Conservation (phyloP, 2,329 filamentous ascomycete genomes). For the Pseudogymnoascus sp. region DNA sequence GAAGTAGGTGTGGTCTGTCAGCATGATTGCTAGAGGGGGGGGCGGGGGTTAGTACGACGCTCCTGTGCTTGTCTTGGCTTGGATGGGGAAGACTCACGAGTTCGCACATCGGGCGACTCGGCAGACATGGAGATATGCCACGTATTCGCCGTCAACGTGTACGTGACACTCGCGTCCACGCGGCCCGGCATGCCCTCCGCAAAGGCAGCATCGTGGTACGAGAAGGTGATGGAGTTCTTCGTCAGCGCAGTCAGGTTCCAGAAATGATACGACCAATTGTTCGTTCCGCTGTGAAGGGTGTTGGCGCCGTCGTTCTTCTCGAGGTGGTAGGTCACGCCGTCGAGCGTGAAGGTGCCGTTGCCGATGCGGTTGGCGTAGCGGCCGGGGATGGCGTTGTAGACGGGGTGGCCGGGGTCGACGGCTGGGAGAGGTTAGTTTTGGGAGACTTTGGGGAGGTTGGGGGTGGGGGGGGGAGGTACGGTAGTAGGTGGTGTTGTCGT, state of each 20-base stretch:
- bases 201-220: constrained; percentile 51
- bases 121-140: constrained; percentile 56
- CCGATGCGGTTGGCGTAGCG: constrained; percentile 59
- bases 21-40: constrained; percentile 43
- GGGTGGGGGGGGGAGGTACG: constrained; percentile 14
- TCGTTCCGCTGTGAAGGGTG: constrained; percentile 50
- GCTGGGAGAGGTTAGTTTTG: constrained; percentile 14
- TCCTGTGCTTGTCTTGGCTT: not conserved
- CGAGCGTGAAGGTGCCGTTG: constrained; percentile 45
- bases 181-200: constrained; percentile 54
- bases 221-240: constrained; percentile 54
- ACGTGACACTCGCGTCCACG: constrained; percentile 54
- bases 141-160: constrained; percentile 47
- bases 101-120: constrained; percentile 29
- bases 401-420: constrained; percentile 44
- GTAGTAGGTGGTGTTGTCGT: constrained; percentile 53
- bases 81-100: constrained; percentile 30
- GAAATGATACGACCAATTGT: constrained; percentile 56
- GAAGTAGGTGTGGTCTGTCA: constrained; percentile 61
- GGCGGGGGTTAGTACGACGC: not conserved
- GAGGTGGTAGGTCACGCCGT: constrained; percentile 44
- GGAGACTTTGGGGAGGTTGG: constrained; percentile 20
- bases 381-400: constrained; percentile 52
- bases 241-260: constrained; percentile 52
- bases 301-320: constrained; percentile 46